Conservation (phyloP, 495 filamentous ascomycete species). For the Neurospora sp. region DNA sequence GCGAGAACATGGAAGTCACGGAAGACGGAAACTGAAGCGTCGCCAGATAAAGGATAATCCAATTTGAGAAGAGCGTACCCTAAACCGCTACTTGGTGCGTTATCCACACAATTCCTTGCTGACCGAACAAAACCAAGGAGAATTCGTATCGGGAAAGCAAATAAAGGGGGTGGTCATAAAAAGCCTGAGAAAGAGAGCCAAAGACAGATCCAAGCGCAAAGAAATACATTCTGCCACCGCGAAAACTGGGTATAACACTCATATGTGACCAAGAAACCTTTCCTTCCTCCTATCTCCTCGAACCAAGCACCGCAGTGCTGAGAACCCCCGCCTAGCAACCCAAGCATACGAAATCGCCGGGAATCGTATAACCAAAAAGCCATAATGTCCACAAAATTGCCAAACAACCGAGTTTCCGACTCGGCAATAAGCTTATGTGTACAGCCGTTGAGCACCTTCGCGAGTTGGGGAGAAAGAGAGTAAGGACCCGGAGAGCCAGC, state of each 20-base stretch:
- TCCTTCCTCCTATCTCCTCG: not conserved
- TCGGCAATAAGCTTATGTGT: not conserved
- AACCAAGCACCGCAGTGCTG: not conserved
- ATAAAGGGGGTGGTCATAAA: not conserved
- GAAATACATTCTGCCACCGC: not conserved
- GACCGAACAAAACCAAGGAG: not conserved
- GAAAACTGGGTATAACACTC: not conserved
- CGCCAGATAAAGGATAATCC: not conserved
- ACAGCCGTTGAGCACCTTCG: not conserved
- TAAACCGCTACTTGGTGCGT: not conserved
- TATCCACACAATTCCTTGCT: not conserved
- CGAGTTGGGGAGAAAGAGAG: not conserved
- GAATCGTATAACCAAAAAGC: not conserved
- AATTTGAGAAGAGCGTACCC: conserved; percentile 1
- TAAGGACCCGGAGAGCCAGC: not conserved
- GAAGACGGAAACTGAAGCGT: not conserved
- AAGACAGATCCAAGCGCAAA: not conserved
- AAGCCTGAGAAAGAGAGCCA: not conserved
- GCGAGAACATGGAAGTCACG: not conserved
- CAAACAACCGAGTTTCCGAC: not conserved
- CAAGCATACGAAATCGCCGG: not conserved
- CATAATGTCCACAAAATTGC: not conserved
- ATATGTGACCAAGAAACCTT: not conserved
- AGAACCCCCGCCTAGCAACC: not conserved
- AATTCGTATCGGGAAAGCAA: not conserved